These are phyloP conservation scores for Fragaria ananassa DNA, from an alignment of 306 rosid species.

Conservation along the genomic window DNA sequence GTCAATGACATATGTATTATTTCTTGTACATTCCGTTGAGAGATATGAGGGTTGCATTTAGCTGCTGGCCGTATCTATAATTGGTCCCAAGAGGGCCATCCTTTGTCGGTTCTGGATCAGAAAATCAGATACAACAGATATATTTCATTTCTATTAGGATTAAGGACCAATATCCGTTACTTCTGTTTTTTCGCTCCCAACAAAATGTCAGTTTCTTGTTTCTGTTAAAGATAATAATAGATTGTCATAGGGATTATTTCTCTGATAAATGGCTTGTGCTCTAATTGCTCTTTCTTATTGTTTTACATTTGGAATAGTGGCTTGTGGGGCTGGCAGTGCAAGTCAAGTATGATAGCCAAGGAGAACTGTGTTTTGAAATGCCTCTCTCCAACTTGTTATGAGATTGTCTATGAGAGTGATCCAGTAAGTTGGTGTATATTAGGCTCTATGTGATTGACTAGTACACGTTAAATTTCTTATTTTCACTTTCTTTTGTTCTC, in stretches of 20 bases:
- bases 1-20: too few species aligned
- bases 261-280: background rate
- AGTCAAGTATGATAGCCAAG: slow-evolving; percentile 61
- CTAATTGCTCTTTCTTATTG: slow-evolving; percentile 7
- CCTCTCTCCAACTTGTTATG: slow-evolving; percentile 77
- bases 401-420: slow-evolving; percentile 72
- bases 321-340: slow-evolving; percentile 83
- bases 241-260: background rate
- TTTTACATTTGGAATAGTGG: slow-evolving; percentile 44
- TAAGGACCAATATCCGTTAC: too few species aligned
- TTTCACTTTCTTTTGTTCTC: slow-evolving; percentile 6
- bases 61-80: background rate
- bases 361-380: slow-evolving; percentile 91
- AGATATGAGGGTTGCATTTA: background rate
- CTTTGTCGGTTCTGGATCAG: background rate
- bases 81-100: background rate
- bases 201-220: background rate
- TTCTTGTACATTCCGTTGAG: background rate
- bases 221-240: background rate
- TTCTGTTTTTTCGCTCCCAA: background rate
- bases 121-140: background rate
- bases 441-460: background rate
- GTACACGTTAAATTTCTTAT: background rate
- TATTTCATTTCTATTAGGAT: background rate
- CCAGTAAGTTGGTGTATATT: slow-evolving; percentile 51